These are phyloP conservation scores for Coelastrella sp. DNA, from an alignment of 139 green algal species.

Conservation along the genomic window DNA sequence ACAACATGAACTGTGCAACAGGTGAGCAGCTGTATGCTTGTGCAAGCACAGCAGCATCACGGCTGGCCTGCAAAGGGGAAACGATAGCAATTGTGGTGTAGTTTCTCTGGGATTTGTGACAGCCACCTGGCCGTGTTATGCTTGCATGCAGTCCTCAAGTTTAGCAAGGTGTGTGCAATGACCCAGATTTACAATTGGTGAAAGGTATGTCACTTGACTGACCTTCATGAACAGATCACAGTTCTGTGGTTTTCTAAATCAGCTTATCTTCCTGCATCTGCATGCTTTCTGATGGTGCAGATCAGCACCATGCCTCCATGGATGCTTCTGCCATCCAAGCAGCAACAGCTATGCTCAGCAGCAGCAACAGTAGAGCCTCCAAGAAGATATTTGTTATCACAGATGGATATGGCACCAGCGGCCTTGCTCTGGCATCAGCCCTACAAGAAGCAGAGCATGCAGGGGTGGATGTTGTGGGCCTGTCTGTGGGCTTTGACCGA, in stretches of 20 bases:
- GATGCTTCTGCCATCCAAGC: slow-evolving; percentile 59
- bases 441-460: slow-evolving; percentile 45
- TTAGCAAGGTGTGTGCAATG: too few relatives aligned
- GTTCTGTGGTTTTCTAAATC: too few relatives aligned
- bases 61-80: too few relatives aligned
- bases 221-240: too few relatives aligned
- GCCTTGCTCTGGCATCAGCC: slow-evolving; percentile 47
- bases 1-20: slow-evolving; percentile 31
- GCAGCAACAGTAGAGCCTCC: slow-evolving; percentile 13
- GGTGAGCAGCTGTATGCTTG: background rate
- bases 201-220: too few relatives aligned
- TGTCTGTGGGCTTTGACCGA: slow-evolving; percentile 55
- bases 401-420: slow-evolving; percentile 59
- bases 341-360: slow-evolving; percentile 38
- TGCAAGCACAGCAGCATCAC: background rate
- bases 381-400: slow-evolving; percentile 61
- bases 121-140: too few relatives aligned
- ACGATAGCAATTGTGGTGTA: too few relatives aligned
- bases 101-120: too few relatives aligned
- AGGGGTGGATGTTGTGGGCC: slow-evolving; percentile 55
- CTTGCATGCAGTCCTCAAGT: too few relatives aligned
- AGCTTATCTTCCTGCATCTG: background rate
- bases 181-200: too few relatives aligned
- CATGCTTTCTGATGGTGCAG: background rate
- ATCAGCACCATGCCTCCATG: slow-evolving; percentile 28